Conservation (phyloP, 106 monocot species). For the Gastrodia elata region DNA sequence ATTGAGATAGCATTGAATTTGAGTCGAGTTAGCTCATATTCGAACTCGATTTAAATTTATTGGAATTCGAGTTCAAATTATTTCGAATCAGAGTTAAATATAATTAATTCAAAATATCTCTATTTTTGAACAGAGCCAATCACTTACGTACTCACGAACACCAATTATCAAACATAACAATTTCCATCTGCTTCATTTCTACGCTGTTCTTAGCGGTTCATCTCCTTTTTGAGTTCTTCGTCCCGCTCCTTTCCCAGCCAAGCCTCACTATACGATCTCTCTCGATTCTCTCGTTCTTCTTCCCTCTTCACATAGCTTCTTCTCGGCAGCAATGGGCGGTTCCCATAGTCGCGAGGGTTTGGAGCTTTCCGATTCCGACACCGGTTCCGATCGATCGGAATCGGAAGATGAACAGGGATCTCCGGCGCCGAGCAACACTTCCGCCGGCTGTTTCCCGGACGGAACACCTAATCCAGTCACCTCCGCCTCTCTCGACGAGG, state of each 20-base stretch:
- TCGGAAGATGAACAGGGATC: background rate
- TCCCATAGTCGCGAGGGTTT: conserved; percentile 81
- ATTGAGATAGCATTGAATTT: too few relatives aligned
- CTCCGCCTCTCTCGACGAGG: conserved; percentile 35
- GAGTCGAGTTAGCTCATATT: too few relatives aligned
- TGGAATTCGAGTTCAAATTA: too few relatives aligned
- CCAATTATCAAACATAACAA: too few relatives aligned
- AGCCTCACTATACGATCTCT: background rate
- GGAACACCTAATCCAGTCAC: conserved; percentile 8
- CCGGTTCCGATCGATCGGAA: conserved; percentile 18
- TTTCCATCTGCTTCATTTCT: background rate
- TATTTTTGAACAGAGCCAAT: too few relatives aligned
- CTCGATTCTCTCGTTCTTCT: background rate
- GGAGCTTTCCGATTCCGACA: conserved; percentile 52
- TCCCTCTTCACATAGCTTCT: conserved; percentile 9
- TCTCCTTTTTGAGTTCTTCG: background rate
- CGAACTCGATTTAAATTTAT: too few relatives aligned
- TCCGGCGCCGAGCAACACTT: background rate
- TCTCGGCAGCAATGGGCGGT: conserved; percentile 47
- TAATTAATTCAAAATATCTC: too few relatives aligned
- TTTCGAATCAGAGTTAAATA: too few relatives aligned
- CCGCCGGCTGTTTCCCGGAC: background rate
- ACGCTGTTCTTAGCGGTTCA: background rate
- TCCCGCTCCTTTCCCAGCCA: background rate
- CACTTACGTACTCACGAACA: too few relatives aligned